These are phyloP conservation scores for Colletotrichum sojae DNA, from an alignment of 2,329 filamentous ascomycete species.

Conservation along the genomic window DNA sequence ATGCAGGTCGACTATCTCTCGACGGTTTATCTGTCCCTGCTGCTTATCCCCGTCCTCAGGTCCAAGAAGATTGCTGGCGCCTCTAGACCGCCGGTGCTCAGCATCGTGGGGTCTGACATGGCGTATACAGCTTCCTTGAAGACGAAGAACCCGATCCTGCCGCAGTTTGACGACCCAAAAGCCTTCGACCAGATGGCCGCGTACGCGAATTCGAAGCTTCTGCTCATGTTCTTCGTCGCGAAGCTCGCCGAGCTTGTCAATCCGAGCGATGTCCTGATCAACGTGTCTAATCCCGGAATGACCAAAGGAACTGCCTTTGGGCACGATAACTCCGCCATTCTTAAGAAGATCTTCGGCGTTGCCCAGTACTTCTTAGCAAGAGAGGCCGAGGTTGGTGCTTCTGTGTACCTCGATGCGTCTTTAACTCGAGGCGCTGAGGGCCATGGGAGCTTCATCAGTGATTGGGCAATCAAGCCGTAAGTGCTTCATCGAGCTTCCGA, in stretches of 20 bases:
- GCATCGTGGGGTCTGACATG: too few relatives aligned
- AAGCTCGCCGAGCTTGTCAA: constrained; percentile 54
- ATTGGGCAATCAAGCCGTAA: too few relatives aligned
- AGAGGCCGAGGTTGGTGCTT: too few relatives aligned
- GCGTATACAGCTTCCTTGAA: too few relatives aligned
- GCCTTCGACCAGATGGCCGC: constrained; percentile 41
- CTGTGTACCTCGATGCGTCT: too few relatives aligned
- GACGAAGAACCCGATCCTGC: constrained; percentile 42
- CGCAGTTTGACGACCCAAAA: constrained; percentile 48
- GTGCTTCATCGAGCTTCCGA: too few relatives aligned
- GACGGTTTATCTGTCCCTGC: constrained; percentile 50
- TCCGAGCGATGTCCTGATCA: constrained; percentile 59
- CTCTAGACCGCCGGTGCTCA: constrained; percentile 30
- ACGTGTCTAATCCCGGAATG: constrained; percentile 62
- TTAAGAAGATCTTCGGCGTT: too few relatives aligned
- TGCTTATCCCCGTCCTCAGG: constrained; percentile 52
- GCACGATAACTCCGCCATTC: constrained; percentile 45
- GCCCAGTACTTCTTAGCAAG: too few relatives aligned
- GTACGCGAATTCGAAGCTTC: constrained; percentile 49
- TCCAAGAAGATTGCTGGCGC: constrained; percentile 51
- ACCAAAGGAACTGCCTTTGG: constrained; percentile 58
- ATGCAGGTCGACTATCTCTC: constrained; percentile 59
- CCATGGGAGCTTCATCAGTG: too few relatives aligned
- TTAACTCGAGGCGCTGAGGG: too few relatives aligned
- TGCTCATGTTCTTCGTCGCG: constrained; percentile 52